Percentiles rank a stretch among this genome's conserved stretches.
Conservation (phyloP, 768 basidiomycete genomes). For the Kwoniella mangroviensis region DNA sequence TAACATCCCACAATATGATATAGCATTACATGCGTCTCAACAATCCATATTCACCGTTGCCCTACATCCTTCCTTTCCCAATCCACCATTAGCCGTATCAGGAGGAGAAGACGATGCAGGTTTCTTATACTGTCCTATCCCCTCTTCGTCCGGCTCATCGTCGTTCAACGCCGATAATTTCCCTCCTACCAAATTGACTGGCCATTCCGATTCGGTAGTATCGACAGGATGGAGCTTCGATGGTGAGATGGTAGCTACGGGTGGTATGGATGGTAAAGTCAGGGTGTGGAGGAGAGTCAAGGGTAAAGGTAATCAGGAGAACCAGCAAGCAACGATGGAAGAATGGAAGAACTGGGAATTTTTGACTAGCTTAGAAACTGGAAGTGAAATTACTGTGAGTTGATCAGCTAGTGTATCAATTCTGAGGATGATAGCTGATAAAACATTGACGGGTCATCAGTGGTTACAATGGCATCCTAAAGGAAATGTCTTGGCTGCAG, state of each 20-base stretch:
- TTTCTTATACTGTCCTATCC: constrained; percentile 68
- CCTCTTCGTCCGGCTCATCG: constrained; percentile 31
- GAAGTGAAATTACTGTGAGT: constrained; percentile 91
- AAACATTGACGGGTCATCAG: constrained; percentile 59
- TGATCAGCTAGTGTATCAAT: not conserved
- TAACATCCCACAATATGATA: not conserved
- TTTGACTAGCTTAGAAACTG: constrained; percentile 86
- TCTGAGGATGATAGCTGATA: not conserved
- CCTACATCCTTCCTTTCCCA: constrained; percentile 72
- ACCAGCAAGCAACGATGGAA: constrained; percentile 62
- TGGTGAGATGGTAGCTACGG: constrained; percentile 91
- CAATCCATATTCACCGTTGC: constrained; percentile 83
- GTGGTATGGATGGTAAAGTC: constrained; percentile 97
- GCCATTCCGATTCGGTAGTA: constrained; percentile 90
- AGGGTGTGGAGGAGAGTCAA: constrained; percentile 84
- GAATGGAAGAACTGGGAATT: constrained; percentile 88
- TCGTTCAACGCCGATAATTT: constrained; percentile 47
- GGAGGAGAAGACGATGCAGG: constrained; percentile 96
- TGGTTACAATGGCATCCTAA: constrained; percentile 97
- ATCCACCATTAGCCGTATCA: constrained; percentile 77
- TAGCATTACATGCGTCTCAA: constrained; percentile 63
- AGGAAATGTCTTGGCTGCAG: constrained; percentile 82
- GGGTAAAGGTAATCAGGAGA: constrained; percentile 7
- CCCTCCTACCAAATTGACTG: constrained; percentile 68
- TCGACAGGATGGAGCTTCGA: constrained; percentile 78